Conservation (phyloP, 2,329 filamentous ascomycete genomes). For the Talaromyces sp. region DNA sequence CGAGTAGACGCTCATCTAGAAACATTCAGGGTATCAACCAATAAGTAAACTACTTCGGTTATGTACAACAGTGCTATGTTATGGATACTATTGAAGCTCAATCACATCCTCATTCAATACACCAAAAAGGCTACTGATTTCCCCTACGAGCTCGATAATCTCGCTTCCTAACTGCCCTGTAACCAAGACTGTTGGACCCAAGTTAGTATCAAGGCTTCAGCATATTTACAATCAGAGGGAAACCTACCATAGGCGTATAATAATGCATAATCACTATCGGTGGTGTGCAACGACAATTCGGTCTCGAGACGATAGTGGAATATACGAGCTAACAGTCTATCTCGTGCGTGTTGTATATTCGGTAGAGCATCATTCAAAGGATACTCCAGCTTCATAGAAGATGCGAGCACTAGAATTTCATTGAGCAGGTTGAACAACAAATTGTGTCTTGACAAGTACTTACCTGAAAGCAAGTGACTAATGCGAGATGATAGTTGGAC, state of each 20-base stretch:
- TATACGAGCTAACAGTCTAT: slow-evolving; percentile 79
- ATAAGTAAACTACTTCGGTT: background rate
- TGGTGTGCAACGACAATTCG: slow-evolving; percentile 44
- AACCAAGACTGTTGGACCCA: slow-evolving; percentile 51
- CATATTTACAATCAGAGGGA: background rate
- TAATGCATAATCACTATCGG: slow-evolving; percentile 73
- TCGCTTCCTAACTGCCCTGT: slow-evolving; percentile 58
- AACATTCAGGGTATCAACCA: background rate
- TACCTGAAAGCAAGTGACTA: slow-evolving; percentile 72
- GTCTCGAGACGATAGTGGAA: slow-evolving; percentile 78
- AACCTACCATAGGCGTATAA: slow-evolving; percentile 80
- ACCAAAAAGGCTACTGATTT: slow-evolving; percentile 59
- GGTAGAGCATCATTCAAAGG: slow-evolving; percentile 86
- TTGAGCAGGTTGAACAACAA: background rate
- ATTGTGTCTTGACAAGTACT: slow-evolving; percentile 20
- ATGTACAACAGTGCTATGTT: background rate
- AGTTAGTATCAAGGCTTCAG: background rate
- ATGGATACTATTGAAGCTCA: slow-evolving; percentile 46
- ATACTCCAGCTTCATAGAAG: slow-evolving; percentile 90
- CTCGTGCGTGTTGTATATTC: slow-evolving; percentile 73
- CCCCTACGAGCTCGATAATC: slow-evolving; percentile 52
- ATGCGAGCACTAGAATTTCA: slow-evolving; percentile 66
- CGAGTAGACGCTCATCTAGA: background rate
- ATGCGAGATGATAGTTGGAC: slow-evolving; percentile 80
- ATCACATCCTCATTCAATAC: slow-evolving; percentile 60